These are phyloP conservation scores for Hypoxylon perforatum DNA, from an alignment of 495 filamentous ascomycete species.

Conservation along the genomic window DNA sequence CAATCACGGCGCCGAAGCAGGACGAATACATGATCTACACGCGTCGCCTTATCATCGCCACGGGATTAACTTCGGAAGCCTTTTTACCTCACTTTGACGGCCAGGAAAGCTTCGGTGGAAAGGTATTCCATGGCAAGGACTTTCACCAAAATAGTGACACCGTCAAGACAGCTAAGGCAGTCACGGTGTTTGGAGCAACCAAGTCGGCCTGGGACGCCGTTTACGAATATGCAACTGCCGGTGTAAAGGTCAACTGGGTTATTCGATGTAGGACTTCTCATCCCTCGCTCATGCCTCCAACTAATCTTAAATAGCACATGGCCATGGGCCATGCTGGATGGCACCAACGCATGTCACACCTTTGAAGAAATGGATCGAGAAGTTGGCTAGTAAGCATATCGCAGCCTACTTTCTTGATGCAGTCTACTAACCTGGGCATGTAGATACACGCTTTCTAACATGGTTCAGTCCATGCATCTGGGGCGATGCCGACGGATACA, in stretches of 20 bases:
- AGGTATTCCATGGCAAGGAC: conserved; percentile 73
- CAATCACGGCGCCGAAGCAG: conserved; percentile 26
- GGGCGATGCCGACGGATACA: conserved; percentile 56
- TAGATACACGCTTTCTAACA: conserved; percentile 55
- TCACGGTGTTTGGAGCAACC: conserved; percentile 75
- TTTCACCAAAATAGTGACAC: conserved; percentile 53
- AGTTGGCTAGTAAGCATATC: conserved; percentile 64
- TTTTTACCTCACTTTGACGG: conserved; percentile 53
- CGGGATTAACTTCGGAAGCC: conserved; percentile 51
- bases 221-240: conserved; percentile 72
- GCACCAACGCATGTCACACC: conserved; percentile 63
- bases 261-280: conserved; percentile 63
- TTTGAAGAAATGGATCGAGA: conserved; percentile 55
- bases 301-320: conserved; percentile 60
- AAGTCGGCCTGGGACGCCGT: conserved; percentile 85
- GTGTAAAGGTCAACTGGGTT: conserved; percentile 77
- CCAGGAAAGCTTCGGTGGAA: conserved; percentile 55
- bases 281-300: neutral
- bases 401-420: neutral
- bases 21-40: conserved; percentile 38
- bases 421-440: conserved; percentile 10
- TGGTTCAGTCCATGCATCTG: conserved; percentile 61
- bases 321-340: conserved; percentile 81
- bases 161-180: conserved; percentile 50
- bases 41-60: conserved; percentile 50